phyloP scores from a whole-genome alignment of 176 grass and related monocot genomes.

The Poa annua region DNA sequence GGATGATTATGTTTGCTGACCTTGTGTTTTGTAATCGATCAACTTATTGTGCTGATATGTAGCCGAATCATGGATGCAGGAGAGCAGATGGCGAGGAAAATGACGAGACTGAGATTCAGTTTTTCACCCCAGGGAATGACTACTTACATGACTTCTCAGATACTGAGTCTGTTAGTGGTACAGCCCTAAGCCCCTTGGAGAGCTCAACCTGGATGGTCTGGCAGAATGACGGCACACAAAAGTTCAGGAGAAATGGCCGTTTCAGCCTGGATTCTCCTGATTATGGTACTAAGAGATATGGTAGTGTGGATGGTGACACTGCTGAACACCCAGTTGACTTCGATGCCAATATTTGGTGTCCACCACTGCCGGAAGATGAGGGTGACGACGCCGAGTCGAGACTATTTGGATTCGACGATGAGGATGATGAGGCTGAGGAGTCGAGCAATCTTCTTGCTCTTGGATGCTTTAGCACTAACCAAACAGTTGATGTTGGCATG shows the following conservation, averaged over 20 bases:
- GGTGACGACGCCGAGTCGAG: slow-evolving; percentile 52
- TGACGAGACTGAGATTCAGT: slow-evolving; percentile 57
- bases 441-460: slow-evolving; percentile 46
- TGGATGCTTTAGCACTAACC: slow-evolving; percentile 51
- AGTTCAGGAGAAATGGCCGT: slow-evolving; percentile 39
- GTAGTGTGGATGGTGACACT: slow-evolving; percentile 32
- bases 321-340: slow-evolving; percentile 48
- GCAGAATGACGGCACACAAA: slow-evolving; percentile 36
- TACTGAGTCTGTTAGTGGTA: slow-evolving; percentile 65
- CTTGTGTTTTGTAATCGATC: slow-evolving; percentile 18
- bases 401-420: slow-evolving; percentile 64
- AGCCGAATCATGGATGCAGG: slow-evolving; percentile 42
- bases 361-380: slow-evolving; percentile 65
- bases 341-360: slow-evolving; percentile 54
- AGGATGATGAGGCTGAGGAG: slow-evolving; percentile 61
- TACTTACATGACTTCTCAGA: slow-evolving; percentile 75
- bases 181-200: slow-evolving; percentile 55
- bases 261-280: slow-evolving; percentile 57
- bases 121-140: slow-evolving; percentile 62
- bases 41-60: slow-evolving; percentile 26
- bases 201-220: slow-evolving; percentile 56
- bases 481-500: slow-evolving; percentile 31
- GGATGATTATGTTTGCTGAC: slow-evolving; percentile 21
- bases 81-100: slow-evolving; percentile 48
- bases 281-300: slow-evolving; percentile 41